These are phyloP conservation scores for Areca catechu DNA, from an alignment of 176 grass and related monocot genomes.

Conservation along the genomic window DNA sequence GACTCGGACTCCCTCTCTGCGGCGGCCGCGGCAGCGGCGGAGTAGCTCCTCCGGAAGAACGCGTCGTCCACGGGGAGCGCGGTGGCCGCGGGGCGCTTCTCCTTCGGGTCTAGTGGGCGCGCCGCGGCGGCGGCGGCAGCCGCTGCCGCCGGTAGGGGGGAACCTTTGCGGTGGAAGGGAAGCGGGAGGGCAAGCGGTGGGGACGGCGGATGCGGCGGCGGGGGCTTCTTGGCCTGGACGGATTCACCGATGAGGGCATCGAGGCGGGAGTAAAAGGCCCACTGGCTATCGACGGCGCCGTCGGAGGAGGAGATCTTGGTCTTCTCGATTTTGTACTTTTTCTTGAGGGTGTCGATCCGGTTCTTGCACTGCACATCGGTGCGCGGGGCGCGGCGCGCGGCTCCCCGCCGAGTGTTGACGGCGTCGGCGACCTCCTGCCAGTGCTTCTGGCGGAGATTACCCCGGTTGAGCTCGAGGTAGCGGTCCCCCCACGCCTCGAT, in stretches of 20 bases:
- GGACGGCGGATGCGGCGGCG: background rate
- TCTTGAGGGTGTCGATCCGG: slow-evolving; percentile 55
- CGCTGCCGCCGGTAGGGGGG: no score
- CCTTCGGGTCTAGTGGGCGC: no score
- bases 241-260: slow-evolving; percentile 15
- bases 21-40: no score
- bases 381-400: slow-evolving; percentile 22
- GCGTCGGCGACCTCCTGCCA: slow-evolving; percentile 44
- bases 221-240: background rate
- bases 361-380: slow-evolving; percentile 62
- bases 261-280: slow-evolving; percentile 22
- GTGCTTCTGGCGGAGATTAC: slow-evolving; percentile 27
- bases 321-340: slow-evolving; percentile 38
- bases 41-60: no score
- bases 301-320: background rate
- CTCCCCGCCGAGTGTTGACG: slow-evolving; percentile 31
- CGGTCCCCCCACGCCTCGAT: slow-evolving; percentile 11
- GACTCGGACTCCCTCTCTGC: no score
- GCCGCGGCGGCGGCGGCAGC: no score
- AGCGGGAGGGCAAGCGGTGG: slow-evolving; percentile 18
- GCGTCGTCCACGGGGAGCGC: no score
- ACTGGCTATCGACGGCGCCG: background rate
- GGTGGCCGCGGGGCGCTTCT: no score
- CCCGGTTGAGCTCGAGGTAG: slow-evolving; percentile 28
- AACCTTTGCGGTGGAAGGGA: no score